These are phyloP conservation scores for Colletotrichum coccodes DNA, from an alignment of 2,329 filamentous ascomycete genomes.

Conservation along the genomic window DNA sequence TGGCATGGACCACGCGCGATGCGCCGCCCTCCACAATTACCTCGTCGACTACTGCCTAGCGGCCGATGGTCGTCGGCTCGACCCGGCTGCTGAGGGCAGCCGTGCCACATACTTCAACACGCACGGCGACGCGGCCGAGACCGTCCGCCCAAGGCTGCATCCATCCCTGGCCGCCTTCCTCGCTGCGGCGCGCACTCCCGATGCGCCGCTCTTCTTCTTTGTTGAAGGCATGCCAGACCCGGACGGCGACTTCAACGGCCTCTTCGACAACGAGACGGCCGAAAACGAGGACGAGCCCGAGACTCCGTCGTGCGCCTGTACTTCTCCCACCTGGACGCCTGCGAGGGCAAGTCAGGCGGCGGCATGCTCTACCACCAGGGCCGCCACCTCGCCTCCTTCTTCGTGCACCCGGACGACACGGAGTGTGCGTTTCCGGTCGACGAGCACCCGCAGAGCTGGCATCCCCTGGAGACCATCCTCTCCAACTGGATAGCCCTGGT, in stretches of 20 bases:
- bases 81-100: constrained; percentile 31
- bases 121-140: constrained; percentile 36
- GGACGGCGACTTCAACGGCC: constrained; percentile 34
- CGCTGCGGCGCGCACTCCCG: constrained; percentile 33
- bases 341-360: constrained; percentile 32
- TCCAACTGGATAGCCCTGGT: constrained; percentile 40
- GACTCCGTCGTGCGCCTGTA: constrained; percentile 39
- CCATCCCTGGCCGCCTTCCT: constrained; percentile 39
- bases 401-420: constrained; percentile 37
- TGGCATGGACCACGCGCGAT: constrained; percentile 41
- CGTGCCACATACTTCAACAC: constrained; percentile 36
- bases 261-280: constrained; percentile 37
- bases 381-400: constrained; percentile 37
- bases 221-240: constrained; percentile 33
- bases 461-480: constrained; percentile 41
- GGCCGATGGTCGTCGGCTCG: constrained; percentile 37
- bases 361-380: constrained; percentile 43
- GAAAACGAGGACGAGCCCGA: constrained; percentile 37
- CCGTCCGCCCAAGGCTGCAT: constrained; percentile 38
- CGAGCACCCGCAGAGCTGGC: constrained; percentile 35
- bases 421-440: constrained; percentile 36
- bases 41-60: constrained; percentile 40
- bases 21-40: constrained; percentile 44
- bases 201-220: constrained; percentile 38
- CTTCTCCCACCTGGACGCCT: constrained; percentile 33